Evolutionary conservation across 139 green algal species (phyloP).

Genomic region (Haematococcus lacustris): DNA sequence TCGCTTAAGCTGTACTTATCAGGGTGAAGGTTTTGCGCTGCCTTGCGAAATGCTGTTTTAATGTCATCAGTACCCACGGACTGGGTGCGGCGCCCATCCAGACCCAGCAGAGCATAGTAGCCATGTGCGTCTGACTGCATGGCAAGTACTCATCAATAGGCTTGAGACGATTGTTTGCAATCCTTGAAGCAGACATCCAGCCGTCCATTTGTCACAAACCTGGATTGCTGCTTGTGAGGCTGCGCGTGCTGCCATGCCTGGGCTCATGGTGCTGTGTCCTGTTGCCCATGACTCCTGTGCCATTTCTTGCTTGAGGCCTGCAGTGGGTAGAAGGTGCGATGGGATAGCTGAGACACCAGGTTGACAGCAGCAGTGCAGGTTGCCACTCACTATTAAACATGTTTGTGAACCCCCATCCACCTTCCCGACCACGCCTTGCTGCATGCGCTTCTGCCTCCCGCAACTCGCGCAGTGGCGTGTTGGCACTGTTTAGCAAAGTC

Average conservation of each 20-base stretch:
- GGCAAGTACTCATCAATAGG: no score
- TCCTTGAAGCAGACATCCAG: no score
- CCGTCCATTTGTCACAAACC: no score
- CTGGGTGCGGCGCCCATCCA: neutral
- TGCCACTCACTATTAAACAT: conserved; percentile 7
- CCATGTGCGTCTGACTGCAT: neutral
- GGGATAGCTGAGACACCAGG: no score
- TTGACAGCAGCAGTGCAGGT: no score
- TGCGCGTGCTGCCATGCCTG: no score
- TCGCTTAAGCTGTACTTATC: conserved; percentile 3
- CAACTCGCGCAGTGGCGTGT: neutral
- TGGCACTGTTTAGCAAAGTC: conserved; percentile 2
- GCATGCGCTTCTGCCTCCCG: neutral
- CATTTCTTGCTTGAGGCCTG: no score
- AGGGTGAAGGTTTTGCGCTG: neutral
- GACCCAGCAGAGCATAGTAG: conserved; percentile 1
- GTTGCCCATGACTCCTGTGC: no score
- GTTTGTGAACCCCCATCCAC: conserved; percentile 8
- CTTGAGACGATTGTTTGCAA: no score
- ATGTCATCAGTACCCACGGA: neutral
- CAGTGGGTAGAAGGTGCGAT: no score
- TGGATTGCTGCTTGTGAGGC: no score
- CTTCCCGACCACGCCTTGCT: neutral
- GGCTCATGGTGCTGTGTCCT: no score
- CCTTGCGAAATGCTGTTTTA: neutral